Percentiles rank a stretch among this genome's conserved stretches.
These are phyloP conservation scores for Tolypocladium endophyticum DNA, from an alignment of 2,329 filamentous ascomycete genomes.

Conservation along the genomic window DNA sequence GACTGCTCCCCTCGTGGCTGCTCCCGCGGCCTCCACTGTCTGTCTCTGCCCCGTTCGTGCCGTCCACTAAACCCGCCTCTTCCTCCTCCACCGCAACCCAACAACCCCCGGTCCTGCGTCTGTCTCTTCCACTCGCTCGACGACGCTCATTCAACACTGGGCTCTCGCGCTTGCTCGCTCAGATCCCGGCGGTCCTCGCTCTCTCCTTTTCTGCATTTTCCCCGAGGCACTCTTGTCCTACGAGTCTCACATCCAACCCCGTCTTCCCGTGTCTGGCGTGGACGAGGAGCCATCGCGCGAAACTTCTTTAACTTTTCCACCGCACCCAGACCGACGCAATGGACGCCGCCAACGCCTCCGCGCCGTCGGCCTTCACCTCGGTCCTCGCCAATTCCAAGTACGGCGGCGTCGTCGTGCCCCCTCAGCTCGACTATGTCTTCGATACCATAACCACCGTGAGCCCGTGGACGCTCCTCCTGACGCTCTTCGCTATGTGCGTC, in stretches of 20 bases:
- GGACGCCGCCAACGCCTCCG: constrained; percentile 50
- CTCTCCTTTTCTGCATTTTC: neutral
- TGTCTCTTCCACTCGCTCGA: neutral
- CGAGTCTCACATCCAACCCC: neutral
- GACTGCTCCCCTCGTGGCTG: neutral
- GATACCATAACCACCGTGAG: constrained; percentile 46
- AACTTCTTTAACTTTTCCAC: neutral
- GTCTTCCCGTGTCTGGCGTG: neutral
- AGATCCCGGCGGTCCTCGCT: neutral
- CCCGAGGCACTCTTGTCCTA: too few relatives aligned
- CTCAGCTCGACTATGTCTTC: constrained; percentile 45
- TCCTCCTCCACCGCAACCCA: neutral
- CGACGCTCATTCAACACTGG: neutral
- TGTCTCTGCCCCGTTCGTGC: neutral
- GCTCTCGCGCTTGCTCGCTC: neutral
- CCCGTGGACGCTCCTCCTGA: constrained; percentile 53
- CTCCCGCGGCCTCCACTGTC: neutral
- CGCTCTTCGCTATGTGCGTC: constrained; percentile 59
- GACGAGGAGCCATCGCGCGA: neutral
- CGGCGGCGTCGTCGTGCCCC: constrained; percentile 36
- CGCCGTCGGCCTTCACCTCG: constrained; percentile 61
- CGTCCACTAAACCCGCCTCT: neutral
- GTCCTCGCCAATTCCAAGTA: constrained; percentile 52
- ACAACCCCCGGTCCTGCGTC: neutral
- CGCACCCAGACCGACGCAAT: constrained; percentile 20